Base-by-base conservation (phyloP, 805 yeast species). In the Cyberlindnera xylosilytica region DNA sequence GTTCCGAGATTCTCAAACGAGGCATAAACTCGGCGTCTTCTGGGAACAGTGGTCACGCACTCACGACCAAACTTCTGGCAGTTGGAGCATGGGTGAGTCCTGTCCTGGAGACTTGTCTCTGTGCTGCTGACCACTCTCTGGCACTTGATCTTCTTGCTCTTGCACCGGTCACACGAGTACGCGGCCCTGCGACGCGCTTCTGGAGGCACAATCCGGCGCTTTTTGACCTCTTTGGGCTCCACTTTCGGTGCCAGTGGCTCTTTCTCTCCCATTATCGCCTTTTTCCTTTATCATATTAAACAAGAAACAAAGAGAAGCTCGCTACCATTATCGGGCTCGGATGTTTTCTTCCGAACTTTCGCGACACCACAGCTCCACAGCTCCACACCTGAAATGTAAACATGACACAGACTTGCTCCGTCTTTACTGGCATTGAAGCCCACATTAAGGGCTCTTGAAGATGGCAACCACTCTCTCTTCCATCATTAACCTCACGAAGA, bases 401-500 rank as follows among this genome's bases (percentile, higher is more conserved):
- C n/a, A n/a, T n/a, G n/a, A n/a, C n/a, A n/a, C n/a, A n/a, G n/a
- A n/a, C n/a, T n/a, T n/a, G n/a, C n/a, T n/a, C n/a, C n/a, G n/a
- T n/a, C n/a, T n/a, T n/a, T n/a, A n/a, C n/a, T n/a, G n/a, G n/a
- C n/a, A n/a, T n/a, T n/a, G n/a, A n/a, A n/a, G n/a, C n/a, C n/a
- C n/a, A n/a, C n/a, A n/a, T n/a, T n/a, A n/a, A n/a, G n/a, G n/a
- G n/a, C n/a, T n/a, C n/a, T n/a, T n/a, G n/a, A n/a, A n/a, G 10
- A 53, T 54, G 57, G 60, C 62, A 9, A 38, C 58, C 4, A 43
- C 50, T 12, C 24, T 45, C 1, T 82, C 90, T 1, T 83, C 91
- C 2, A 65, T 78, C 15, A 68, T 84, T 40, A 83, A 81, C 61
- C 68, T 87, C 29, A 73, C 82, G 41, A 86, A 86, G 64, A 85